phyloP scores from a whole-genome alignment of 2,329 filamentous ascomycete genomes.

The Ramichloridium luteum region DNA sequence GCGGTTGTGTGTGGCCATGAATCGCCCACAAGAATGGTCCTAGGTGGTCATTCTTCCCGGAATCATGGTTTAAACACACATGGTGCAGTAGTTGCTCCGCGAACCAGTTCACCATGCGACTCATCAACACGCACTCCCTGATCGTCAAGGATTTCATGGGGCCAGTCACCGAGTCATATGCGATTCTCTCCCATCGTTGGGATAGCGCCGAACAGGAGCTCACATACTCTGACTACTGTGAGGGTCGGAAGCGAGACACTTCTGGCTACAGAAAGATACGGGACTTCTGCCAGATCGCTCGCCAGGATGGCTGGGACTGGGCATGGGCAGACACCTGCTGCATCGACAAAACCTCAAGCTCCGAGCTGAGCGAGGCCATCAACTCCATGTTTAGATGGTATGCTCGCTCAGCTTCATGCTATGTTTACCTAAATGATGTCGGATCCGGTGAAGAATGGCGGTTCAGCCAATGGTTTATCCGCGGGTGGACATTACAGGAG shows the following conservation, averaged over 20 bases:
- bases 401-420: not conserved
- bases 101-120: too few relatives aligned
- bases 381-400: conserved; percentile 10
- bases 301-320: conserved; percentile 3
- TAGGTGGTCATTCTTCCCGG: too few relatives aligned
- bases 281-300: not conserved
- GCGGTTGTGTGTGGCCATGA: too few relatives aligned
- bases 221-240: conserved; percentile 2
- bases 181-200: conserved; percentile 8
- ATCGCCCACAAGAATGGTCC: too few relatives aligned
- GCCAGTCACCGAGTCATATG: too few relatives aligned
- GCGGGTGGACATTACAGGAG: conserved; percentile 17
- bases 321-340: conserved; percentile 10
- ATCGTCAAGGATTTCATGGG: too few relatives aligned
- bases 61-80: too few relatives aligned
- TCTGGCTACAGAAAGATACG: conserved; percentile 3
- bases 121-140: too few relatives aligned
- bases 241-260: conserved; percentile 2
- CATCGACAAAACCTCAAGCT: conserved; percentile 10
- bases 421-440: not conserved
- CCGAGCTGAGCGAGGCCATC: conserved; percentile 10
- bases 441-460: too few relatives aligned
- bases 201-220: conserved; percentile 3
- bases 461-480: conserved; percentile 15
- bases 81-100: too few relatives aligned